These are phyloP conservation scores for Malus fusca DNA, from an alignment of 306 rosid species.

Conservation along the genomic window DNA sequence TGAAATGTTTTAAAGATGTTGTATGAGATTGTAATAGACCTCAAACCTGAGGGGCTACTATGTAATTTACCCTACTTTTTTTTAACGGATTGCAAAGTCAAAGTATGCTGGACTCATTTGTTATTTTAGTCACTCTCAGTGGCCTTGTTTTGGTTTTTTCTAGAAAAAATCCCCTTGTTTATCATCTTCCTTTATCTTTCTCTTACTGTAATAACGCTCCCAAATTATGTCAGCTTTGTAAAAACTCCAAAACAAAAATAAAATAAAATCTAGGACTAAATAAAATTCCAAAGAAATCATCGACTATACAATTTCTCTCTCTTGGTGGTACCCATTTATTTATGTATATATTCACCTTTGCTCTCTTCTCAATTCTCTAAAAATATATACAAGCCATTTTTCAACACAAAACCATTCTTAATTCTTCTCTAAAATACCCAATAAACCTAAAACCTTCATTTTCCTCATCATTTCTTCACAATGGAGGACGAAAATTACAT, in stretches of 20 bases:
- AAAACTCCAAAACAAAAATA: background rate
- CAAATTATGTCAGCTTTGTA: slow-evolving; percentile 1
- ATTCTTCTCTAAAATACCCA: background rate
- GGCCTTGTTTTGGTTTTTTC: background rate
- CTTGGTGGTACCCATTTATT: background rate
- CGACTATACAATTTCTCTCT: background rate
- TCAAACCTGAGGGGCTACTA: too few species aligned
- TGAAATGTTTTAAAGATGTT: too few species aligned
- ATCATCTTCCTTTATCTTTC: background rate
- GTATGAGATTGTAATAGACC: too few species aligned
- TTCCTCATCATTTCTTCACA: background rate
- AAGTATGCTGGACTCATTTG: background rate
- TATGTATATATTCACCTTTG: slow-evolving; percentile 2
- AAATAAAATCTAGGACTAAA: background rate
- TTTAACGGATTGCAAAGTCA: too few species aligned
- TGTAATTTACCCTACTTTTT: too few species aligned
- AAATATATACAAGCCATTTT: background rate
- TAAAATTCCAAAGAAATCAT: background rate
- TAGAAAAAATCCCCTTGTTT: background rate
- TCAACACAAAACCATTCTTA: background rate
- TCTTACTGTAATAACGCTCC: background rate
- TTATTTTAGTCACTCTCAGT: background rate
- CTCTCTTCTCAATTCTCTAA: background rate
- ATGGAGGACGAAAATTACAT: background rate
- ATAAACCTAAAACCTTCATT: background rate